These are phyloP conservation scores for Knoxdaviesia capensis DNA, from an alignment of 2,329 filamentous ascomycete species.

Conservation along the genomic window DNA sequence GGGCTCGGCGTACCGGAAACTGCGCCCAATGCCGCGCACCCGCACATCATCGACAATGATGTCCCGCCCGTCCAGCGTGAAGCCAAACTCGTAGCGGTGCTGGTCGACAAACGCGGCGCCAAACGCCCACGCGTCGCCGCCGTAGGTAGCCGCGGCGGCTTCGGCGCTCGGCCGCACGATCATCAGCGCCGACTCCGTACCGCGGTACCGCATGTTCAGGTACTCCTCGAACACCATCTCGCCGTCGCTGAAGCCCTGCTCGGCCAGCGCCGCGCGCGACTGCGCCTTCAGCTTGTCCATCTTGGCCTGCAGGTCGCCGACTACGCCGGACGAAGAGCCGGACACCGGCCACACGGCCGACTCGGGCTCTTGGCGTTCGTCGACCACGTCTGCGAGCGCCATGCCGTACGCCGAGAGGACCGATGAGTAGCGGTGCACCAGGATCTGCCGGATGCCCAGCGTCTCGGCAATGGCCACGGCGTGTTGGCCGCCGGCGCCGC, in stretches of 20 bases:
- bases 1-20: constrained; percentile 58
- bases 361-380: constrained; percentile 68
- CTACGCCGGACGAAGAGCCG: constrained; percentile 21
- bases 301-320: constrained; percentile 46
- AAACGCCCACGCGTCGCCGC: constrained; percentile 59
- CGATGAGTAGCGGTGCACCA: constrained; percentile 74
- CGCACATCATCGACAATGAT: constrained; percentile 83
- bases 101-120: constrained; percentile 69
- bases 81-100: constrained; percentile 84
- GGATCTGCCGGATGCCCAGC: constrained; percentile 65
- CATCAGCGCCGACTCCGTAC: constrained; percentile 84
- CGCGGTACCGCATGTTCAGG: constrained; percentile 80
- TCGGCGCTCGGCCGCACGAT: constrained; percentile 36
- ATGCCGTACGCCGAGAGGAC: constrained; percentile 84
- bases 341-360: constrained; percentile 40
- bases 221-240: constrained; percentile 79
- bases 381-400: constrained; percentile 81
- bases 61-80: constrained; percentile 65
- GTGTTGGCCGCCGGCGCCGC: constrained; percentile 79
- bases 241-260: constrained; percentile 59
- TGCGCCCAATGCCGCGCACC: constrained; percentile 75
- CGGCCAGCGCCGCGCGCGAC: constrained; percentile 43
- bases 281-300: constrained; percentile 65
- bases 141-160: constrained; percentile 44
- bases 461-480: constrained; percentile 79